Evolutionary conservation across 2,329 filamentous ascomycete species (phyloP).

Genomic region (Catunica adiposa): DNA sequence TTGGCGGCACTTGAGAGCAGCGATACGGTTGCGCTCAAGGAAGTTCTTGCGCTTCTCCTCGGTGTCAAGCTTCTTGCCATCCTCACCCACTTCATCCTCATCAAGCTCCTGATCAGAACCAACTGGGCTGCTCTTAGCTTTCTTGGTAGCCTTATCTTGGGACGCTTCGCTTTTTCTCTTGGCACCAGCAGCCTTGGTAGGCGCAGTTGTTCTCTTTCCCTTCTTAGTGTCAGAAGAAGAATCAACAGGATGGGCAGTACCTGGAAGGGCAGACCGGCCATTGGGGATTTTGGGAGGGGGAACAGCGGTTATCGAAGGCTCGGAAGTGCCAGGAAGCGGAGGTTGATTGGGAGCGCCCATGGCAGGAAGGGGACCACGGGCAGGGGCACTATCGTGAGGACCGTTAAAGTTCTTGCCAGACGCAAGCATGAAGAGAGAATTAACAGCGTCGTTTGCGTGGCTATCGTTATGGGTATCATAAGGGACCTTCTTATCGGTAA

Average conservation of each 20-base stretch:
- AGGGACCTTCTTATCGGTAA: constrained; percentile 18
- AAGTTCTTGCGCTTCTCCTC: constrained; percentile 99
- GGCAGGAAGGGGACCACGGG: not conserved
- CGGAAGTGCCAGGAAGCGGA: not conserved
- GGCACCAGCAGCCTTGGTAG: constrained; percentile 34
- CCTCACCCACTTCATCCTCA: constrained; percentile 27
- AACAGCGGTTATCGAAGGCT: not conserved
- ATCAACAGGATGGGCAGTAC: constrained; percentile 26
- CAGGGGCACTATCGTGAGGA: not conserved
- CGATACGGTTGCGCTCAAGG: constrained; percentile 85
- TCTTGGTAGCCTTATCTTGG: constrained; percentile 51
- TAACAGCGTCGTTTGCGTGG: constrained; percentile 88
- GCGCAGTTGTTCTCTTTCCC: not conserved
- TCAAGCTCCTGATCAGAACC: constrained; percentile 16
- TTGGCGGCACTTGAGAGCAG: constrained; percentile 90
- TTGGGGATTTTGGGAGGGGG: not conserved
- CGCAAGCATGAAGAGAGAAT: constrained; percentile 81
- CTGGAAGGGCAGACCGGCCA: not conserved
- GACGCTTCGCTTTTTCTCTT: constrained; percentile 41
- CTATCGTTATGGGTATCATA: constrained; percentile 43
- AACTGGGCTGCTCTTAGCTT: constrained; percentile 41
- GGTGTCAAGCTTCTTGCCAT: constrained; percentile 75
- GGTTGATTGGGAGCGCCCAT: not conserved
- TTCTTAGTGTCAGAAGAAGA: constrained; percentile 1
- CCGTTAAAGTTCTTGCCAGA: constrained; percentile 1